Evolutionary conservation across 2,329 filamentous ascomycete species (phyloP), one percentile per base, ranked within the genome.

Genomic region (Hansfordia pulvinata): DNA sequence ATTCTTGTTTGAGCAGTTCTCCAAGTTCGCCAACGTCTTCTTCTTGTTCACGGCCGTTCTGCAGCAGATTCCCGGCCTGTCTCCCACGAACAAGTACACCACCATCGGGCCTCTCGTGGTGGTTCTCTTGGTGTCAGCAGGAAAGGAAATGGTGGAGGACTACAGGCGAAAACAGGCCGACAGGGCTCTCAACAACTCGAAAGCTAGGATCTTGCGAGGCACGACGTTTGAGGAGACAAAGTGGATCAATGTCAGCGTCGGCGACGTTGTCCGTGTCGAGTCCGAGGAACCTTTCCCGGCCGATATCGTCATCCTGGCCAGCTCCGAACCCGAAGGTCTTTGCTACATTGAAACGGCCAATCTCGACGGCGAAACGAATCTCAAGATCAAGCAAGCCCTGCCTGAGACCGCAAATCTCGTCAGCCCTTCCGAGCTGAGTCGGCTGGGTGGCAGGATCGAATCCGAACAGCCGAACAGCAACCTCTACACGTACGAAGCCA

Each of bases 321-420:
- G 84, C 44, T 96, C 90, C 6, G 92, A 98, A 50, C 92, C 90
- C 2, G 90, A 98, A 58, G 90, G 90, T 42, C 60, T 98, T 30
- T 98, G 90, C 56, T 98, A 98, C 50, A 96, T 98, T 46, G 90
- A 98, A 57, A 98, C 90, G 2, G 88, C 90, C 14, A 98, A 98
- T 48, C 62, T 98, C 31, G 90, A 98, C 43, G 90, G 90, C 40
- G 90, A 98, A 56, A 98, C 90, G 12, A 98, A 98, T 49, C 60
- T 98, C 40, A 98, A 98, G 58, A 93, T 98, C 58, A 98, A 98
- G 58, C 90, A 98, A 58, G 88, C 76, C 2, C 76, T 94, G 28
- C 88, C 90, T 1, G 90, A 98, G 58, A 98, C 90, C 0, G 76
- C 80, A 10, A 66, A 79, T 33, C 64, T 94, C 47, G 85, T 98